Percentiles rank a stretch among this genome's conserved stretches.
Conservation (phyloP, 371 early-diverging fungal genomes). For the Sporodiniella umbellata region DNA sequence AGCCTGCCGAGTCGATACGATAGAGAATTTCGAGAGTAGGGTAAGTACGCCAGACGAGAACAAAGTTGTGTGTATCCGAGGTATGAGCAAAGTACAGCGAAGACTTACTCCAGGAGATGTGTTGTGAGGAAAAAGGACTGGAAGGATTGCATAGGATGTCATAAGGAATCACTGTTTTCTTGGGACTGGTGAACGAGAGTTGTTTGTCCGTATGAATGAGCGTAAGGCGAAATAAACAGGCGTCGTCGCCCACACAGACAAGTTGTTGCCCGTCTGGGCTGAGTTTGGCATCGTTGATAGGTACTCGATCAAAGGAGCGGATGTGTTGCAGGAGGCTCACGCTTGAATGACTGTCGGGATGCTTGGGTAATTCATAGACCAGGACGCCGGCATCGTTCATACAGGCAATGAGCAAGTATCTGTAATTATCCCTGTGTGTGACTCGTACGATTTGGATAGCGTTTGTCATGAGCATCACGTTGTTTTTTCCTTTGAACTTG, state of each 20-base stretch:
- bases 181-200: neutral
- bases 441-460: constrained; percentile 54
- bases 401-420: constrained; percentile 30
- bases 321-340: constrained; percentile 27
- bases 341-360: constrained; percentile 24
- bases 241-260: constrained; percentile 53
- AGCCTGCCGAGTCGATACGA: constrained; percentile 51
- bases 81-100: constrained; percentile 58
- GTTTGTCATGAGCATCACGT: constrained; percentile 50
- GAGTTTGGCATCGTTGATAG: constrained; percentile 56
- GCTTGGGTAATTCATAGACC: constrained; percentile 41
- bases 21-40: constrained; percentile 33
- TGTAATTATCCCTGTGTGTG: constrained; percentile 21
- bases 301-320: constrained; percentile 39
- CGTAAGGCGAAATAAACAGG: constrained; percentile 16
- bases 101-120: constrained; percentile 54
- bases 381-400: constrained; percentile 52
- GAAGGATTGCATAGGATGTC: neutral
- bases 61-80: constrained; percentile 45
- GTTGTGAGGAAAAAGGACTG: constrained; percentile 41
- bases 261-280: constrained; percentile 49
- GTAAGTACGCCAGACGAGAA: constrained; percentile 50
- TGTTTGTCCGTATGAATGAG: constrained; percentile 5
- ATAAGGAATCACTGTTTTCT: constrained; percentile 1
- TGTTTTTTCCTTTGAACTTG: constrained; percentile 32